Conservation (phyloP, 345 rosid species). For the Erysimum cheiranthoides region DNA sequence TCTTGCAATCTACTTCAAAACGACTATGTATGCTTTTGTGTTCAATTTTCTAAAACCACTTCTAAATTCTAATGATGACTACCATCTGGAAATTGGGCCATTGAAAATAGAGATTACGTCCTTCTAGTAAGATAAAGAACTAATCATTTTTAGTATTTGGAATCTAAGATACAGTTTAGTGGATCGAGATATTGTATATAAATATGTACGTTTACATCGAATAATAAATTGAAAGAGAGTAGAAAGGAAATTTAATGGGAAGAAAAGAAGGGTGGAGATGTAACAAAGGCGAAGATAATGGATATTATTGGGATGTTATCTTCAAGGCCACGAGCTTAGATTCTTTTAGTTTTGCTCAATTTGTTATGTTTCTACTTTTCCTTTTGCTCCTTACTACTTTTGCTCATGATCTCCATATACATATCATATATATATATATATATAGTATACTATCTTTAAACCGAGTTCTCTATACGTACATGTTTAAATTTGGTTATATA, state of each 20-base stretch:
- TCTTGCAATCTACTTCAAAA: conserved; percentile 12
- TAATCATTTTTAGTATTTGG: neutral
- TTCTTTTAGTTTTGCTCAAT: conserved; percentile 48
- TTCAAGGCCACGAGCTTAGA: conserved; percentile 47
- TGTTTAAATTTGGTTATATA: conserved; percentile 37
- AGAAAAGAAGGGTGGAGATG: conserved; percentile 38
- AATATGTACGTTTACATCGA: conserved; percentile 8
- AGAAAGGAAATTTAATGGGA: conserved; percentile 4
- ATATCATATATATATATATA: conserved; percentile 34
- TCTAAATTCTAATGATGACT: neutral
- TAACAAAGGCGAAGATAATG: conserved; percentile 29
- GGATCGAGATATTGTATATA: conserved; percentile 7
- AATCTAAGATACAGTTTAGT: conserved; percentile 4
- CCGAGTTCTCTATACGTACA: conserved; percentile 22
- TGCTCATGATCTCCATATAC: conserved; percentile 32
- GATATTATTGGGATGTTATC: conserved; percentile 35
- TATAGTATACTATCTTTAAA: conserved; percentile 21
- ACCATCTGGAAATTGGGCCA: neutral
- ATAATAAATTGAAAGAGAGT: conserved; percentile 15
- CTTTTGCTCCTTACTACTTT: conserved; percentile 43
- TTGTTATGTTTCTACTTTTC: conserved; percentile 36
- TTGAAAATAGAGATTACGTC: neutral
- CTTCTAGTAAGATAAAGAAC: neutral
- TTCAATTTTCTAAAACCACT: neutral
- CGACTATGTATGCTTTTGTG: neutral